A percentile compares a stretch with the other conserved stretches of the same genome.
phyloP scores from a whole-genome alignment of 2,329 filamentous ascomycete species.

The Cylindrodendrum hubeiense region DNA sequence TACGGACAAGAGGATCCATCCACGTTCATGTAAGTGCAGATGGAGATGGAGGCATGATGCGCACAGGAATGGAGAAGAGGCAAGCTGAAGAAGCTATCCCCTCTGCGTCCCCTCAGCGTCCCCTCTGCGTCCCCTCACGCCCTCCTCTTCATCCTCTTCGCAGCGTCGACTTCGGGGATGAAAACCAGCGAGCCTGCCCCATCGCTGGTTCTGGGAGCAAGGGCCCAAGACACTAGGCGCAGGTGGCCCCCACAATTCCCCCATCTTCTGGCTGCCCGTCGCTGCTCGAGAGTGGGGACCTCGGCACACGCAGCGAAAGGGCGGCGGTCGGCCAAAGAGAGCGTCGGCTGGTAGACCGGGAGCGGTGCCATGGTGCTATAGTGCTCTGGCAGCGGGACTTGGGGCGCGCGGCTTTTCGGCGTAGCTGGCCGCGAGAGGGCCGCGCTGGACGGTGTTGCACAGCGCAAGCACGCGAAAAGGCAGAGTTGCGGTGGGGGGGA shows the following conservation, averaged over 20 bases:
- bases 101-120: not conserved
- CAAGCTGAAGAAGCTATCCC: not conserved
- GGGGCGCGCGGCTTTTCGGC: conserved; percentile 37
- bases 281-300: conserved; percentile 37
- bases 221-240: not conserved
- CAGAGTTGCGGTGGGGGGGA: conserved; percentile 1
- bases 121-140: not conserved
- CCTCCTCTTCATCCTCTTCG: not conserved
- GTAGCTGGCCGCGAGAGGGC: conserved; percentile 41
- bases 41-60: not conserved
- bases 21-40: not conserved
- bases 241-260: conserved; percentile 33
- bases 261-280: conserved; percentile 15
- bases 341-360: conserved; percentile 42
- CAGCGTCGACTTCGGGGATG: conserved; percentile 25
- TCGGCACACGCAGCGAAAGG: conserved; percentile 37
- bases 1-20: not conserved
- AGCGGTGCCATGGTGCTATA: conserved; percentile 21
- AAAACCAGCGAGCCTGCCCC: conserved; percentile 19
- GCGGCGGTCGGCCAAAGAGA: conserved; percentile 7
- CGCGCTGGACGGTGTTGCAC: not conserved
- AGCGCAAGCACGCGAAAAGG: too few species aligned
- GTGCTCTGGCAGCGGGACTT: conserved; percentile 7
- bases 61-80: not conserved
- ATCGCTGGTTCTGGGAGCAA: conserved; percentile 8